phyloP scores from a whole-genome alignment of 129 eudicot species.

The Scalesia atractyloides region DNA sequence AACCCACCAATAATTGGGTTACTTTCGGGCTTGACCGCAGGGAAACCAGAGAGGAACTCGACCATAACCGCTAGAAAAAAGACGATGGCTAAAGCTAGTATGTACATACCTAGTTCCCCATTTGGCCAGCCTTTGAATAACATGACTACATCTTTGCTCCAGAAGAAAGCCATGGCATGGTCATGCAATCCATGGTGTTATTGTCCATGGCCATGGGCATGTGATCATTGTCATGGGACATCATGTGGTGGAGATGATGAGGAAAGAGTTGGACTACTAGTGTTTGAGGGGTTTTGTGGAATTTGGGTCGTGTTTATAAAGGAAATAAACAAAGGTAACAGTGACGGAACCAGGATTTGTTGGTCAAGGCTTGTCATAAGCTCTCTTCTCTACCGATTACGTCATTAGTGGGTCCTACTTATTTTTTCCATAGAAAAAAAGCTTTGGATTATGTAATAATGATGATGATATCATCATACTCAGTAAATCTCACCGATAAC shows the following conservation, averaged over 20 bases:
- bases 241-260: slow-evolving; percentile 15
- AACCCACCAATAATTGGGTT: slow-evolving; percentile 38
- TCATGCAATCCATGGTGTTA: slow-evolving; percentile 34
- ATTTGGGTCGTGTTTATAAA: slow-evolving; percentile 14
- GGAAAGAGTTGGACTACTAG: slow-evolving; percentile 2
- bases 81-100: slow-evolving; percentile 53
- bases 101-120: slow-evolving; percentile 49
- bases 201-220: slow-evolving; percentile 45
- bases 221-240: slow-evolving; percentile 24
- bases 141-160: slow-evolving; percentile 63
- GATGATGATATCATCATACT: too few species aligned
- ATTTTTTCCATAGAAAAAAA: too few species aligned
- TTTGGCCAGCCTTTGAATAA: slow-evolving; percentile 67
- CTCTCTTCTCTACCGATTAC: too few species aligned
- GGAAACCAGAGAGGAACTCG: slow-evolving; percentile 43
- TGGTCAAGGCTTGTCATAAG: too few species aligned
- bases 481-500: too few species aligned
- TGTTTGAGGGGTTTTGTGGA: slow-evolving; percentile 7
- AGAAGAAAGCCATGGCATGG: slow-evolving; percentile 64
- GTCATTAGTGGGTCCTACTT: too few species aligned
- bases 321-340: not conserved
- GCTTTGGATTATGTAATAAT: too few species aligned
- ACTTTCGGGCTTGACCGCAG: slow-evolving; percentile 21
- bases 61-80: slow-evolving; percentile 39
- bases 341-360: too few species aligned